phyloP scores from a whole-genome alignment of 805 yeast genomes.

The Kodamaea lidongshanica region DNA sequence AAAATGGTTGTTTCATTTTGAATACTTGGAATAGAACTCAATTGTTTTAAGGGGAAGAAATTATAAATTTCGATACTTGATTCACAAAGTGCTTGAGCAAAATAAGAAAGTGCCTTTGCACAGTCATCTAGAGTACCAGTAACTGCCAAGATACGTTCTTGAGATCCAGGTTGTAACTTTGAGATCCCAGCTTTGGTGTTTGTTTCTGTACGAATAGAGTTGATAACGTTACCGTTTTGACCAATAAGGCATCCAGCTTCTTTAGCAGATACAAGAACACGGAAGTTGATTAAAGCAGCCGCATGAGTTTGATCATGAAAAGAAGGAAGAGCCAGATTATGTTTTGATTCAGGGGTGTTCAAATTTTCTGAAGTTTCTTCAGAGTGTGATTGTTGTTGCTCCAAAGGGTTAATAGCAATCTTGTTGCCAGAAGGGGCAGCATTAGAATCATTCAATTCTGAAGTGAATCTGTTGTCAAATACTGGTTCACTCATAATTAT shows the following conservation, averaged over 20 bases:
- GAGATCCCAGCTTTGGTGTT: conserved; percentile 84
- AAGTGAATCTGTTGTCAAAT: conserved; percentile 19
- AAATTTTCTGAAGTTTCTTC: too few species aligned
- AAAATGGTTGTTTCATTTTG: conserved; percentile 50
- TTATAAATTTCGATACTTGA: conserved; percentile 37
- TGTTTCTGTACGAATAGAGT: conserved; percentile 66
- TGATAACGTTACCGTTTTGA: conserved; percentile 72
- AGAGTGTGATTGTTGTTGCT: neutral
- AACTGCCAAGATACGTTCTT: conserved; percentile 76
- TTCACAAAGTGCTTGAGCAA: conserved; percentile 59
- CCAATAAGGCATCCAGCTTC: conserved; percentile 92
- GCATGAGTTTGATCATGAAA: conserved; percentile 21
- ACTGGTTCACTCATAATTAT: conserved; percentile 27
- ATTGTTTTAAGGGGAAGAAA: conserved; percentile 55
- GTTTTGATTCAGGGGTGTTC: conserved; percentile 4
- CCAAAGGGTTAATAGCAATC: conserved; percentile 1
- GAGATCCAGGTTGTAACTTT: conserved; percentile 69
- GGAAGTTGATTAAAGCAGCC: conserved; percentile 30
- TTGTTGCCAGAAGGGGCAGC: conserved; percentile 1
- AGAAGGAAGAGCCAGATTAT: conserved; percentile 22
- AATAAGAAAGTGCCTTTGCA: conserved; percentile 62
- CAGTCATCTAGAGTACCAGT: conserved; percentile 67
- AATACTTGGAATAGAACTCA: conserved; percentile 46
- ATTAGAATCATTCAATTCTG: neutral
- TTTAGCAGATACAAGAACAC: conserved; percentile 70